phyloP scores from a whole-genome alignment of 2,329 filamentous ascomycete genomes.

The Macrophomina phaseolina region DNA sequence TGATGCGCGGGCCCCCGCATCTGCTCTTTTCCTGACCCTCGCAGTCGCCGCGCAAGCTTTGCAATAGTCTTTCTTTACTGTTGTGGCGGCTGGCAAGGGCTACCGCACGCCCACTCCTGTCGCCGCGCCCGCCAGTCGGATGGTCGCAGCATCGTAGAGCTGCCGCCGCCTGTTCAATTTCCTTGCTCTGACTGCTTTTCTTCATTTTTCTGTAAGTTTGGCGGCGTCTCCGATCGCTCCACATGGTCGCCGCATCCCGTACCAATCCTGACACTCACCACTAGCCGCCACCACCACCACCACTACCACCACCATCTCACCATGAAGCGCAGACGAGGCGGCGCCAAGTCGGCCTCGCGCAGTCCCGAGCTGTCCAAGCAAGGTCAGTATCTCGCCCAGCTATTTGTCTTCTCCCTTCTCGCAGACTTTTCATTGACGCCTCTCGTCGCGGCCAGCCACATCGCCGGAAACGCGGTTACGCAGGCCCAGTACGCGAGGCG shows the following conservation, averaged over 20 bases:
- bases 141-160: neutral
- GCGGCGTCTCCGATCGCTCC: constrained; percentile 4
- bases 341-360: constrained; percentile 18
- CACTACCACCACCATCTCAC: neutral
- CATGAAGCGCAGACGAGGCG: constrained; percentile 27
- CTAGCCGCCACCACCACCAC: neutral
- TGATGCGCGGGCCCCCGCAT: neutral
- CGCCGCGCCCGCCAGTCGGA: neutral
- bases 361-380: constrained; percentile 26
- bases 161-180: neutral
- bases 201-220: constrained; percentile 13
- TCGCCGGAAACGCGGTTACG: constrained; percentile 39
- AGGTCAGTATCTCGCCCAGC: constrained; percentile 2
- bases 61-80: constrained; percentile 7
- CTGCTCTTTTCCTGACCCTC: constrained; percentile 9
- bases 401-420: neutral
- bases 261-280: constrained; percentile 8
- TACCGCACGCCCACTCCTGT: constrained; percentile 15
- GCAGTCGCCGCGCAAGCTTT: constrained; percentile 1
- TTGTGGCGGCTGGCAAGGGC: constrained; percentile 17
- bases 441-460: constrained; percentile 35
- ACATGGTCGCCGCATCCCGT: constrained; percentile 23
- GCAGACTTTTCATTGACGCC: constrained; percentile 19
- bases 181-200: neutral
- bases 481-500: constrained; percentile 42